These are phyloP conservation scores for Epichloe sibirici DNA, from an alignment of 2,329 filamentous ascomycete species.

Conservation along the genomic window DNA sequence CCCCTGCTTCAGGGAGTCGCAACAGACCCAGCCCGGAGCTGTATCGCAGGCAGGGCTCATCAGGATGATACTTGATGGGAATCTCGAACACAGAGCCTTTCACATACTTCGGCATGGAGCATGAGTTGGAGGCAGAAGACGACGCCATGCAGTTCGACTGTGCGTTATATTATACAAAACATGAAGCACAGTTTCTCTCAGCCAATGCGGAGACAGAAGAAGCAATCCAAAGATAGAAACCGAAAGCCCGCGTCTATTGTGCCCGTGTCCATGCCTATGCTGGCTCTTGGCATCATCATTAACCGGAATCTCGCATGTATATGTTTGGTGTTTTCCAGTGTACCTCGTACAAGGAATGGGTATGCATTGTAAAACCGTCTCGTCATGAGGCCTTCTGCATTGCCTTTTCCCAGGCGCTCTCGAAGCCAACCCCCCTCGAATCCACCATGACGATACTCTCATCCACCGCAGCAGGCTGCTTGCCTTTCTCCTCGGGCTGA, in stretches of 20 bases:
- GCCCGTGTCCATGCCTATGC: not conserved
- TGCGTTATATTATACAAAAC: conserved; percentile 1
- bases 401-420: conserved; percentile 60
- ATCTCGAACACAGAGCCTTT: not conserved
- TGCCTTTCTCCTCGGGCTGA: conserved; percentile 13
- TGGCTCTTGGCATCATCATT: not conserved
- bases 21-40: too few species aligned
- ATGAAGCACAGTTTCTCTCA: not conserved
- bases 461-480: conserved; percentile 21
- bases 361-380: not conserved
- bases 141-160: not conserved
- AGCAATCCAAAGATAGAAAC: not conserved
- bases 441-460: conserved; percentile 41
- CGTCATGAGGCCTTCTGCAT: conserved; percentile 16
- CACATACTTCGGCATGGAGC: not conserved
- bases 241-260: not conserved
- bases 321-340: not conserved
- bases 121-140: not conserved
- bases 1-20: too few species aligned
- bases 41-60: not conserved
- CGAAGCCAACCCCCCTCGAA: conserved; percentile 37
- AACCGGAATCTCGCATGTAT: not conserved
- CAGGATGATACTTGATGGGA: not conserved
- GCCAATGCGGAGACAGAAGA: not conserved
- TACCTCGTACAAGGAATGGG: not conserved